phyloP scores from a whole-genome alignment of 1,139 yeast species.

The Diutina sp. region DNA sequence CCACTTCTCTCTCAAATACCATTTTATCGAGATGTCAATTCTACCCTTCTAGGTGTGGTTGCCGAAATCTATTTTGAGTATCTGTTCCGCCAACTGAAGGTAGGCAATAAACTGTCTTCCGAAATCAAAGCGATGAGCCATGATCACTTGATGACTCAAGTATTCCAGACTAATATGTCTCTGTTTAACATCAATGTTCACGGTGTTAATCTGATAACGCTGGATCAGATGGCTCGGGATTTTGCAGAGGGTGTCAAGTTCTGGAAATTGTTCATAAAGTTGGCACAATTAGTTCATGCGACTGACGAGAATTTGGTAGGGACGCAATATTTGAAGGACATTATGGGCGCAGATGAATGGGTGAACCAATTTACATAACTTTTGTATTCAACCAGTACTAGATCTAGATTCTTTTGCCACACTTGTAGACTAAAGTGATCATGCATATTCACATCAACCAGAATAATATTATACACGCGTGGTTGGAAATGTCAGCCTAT shows the following conservation, averaged over 20 bases:
- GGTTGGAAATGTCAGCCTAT: too few relatives aligned
- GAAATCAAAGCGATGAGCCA: conserved; percentile 16
- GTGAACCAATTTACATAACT: conserved; percentile 14
- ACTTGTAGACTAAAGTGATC: too few relatives aligned
- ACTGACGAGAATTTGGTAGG: conserved; percentile 22
- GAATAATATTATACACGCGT: too few relatives aligned
- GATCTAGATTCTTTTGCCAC: too few relatives aligned
- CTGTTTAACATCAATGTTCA: conserved; percentile 30
- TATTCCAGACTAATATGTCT: conserved; percentile 26
- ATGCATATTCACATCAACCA: too few relatives aligned
- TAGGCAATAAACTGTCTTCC: conserved; percentile 7
- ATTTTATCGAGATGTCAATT: conserved; percentile 35
- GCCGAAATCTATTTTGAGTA: conserved; percentile 30
- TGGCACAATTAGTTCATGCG: conserved; percentile 23
- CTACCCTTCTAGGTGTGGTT: conserved; percentile 31
- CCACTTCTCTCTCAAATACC: conserved; percentile 46
- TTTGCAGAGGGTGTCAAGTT: conserved; percentile 25
- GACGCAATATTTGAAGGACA: conserved; percentile 18
- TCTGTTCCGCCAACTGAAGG: conserved; percentile 18
- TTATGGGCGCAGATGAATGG: conserved; percentile 29
- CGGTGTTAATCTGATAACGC: conserved; percentile 27
- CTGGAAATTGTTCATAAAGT: conserved; percentile 26
- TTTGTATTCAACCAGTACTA: too few relatives aligned
- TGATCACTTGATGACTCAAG: conserved; percentile 24
- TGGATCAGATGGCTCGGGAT: conserved; percentile 26